phyloP scores from a whole-genome alignment of 805 yeast species.

The Candida oleophila region DNA sequence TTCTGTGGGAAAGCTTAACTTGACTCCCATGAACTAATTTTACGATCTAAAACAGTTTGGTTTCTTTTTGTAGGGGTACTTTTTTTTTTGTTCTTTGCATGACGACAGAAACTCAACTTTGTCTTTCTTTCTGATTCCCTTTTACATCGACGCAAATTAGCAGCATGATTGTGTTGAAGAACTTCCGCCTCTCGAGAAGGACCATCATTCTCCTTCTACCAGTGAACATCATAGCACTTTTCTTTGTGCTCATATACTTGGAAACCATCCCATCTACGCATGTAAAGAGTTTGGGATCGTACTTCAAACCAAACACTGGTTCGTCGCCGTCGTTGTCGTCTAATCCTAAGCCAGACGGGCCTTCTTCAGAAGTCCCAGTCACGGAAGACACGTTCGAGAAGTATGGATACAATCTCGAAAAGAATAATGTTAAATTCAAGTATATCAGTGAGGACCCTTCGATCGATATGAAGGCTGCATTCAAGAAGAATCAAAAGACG shows the following conservation, averaged over 20 bases:
- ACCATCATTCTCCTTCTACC: slow-evolving; percentile 10
- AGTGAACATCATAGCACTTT: slow-evolving; percentile 12
- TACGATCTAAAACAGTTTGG: too few species aligned
- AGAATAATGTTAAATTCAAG: slow-evolving; percentile 31
- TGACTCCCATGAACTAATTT: too few species aligned
- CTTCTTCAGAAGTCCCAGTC: too few species aligned
- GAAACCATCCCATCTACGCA: slow-evolving; percentile 7
- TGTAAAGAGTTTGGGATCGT: slow-evolving; percentile 9
- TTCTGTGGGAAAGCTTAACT: too few species aligned
- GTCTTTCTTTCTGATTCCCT: background rate
- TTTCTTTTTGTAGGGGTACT: too few species aligned
- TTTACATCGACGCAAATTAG: background rate
- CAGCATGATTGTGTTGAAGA: slow-evolving; percentile 2
- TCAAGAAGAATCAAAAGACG: background rate
- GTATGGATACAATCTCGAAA: slow-evolving; percentile 18
- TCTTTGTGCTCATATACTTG: slow-evolving; percentile 10
- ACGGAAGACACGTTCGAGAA: background rate
- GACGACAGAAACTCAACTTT: too few species aligned
- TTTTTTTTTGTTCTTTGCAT: too few species aligned
- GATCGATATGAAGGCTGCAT: background rate
- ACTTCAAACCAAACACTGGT: slow-evolving; percentile 5
- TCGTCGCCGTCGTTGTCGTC: background rate
- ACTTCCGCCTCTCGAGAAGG: slow-evolving; percentile 6
- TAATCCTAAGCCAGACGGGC: background rate
- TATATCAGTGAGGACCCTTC: slow-evolving; percentile 19